Conservation (phyloP, 257 asterid genomes). For the Jacaranda copaia region DNA sequence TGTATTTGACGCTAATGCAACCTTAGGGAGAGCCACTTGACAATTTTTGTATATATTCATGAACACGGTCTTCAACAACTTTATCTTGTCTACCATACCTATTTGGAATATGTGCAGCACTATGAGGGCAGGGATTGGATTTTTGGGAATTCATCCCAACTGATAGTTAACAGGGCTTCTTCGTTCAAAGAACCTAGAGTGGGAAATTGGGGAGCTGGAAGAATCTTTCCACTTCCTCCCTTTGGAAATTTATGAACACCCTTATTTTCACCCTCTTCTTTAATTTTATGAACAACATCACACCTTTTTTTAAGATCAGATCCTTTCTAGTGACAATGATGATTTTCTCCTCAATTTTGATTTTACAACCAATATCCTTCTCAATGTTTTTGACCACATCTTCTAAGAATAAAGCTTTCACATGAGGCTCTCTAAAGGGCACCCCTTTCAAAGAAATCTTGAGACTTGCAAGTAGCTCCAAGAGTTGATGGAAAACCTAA, state of each 20-base stretch:
- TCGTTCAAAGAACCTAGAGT: conserved; percentile 78
- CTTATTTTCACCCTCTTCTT: conserved; percentile 73
- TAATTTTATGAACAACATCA: conserved; percentile 88
- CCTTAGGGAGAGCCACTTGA: conserved; percentile 85
- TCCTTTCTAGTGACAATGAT: conserved; percentile 97
- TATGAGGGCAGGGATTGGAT: conserved; percentile 71
- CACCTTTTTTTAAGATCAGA: conserved; percentile 85
- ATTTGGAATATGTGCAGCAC: conserved; percentile 54
- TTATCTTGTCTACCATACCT: conserved; percentile 76
- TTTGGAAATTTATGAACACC: conserved; percentile 61
- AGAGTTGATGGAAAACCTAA: conserved; percentile 97
- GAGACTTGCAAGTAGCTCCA: conserved; percentile 93
- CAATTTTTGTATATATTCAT: conserved; percentile 72
- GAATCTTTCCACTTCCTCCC: conserved; percentile 65
- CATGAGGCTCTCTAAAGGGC: conserved; percentile 90
- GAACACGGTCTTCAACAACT: conserved; percentile 73
- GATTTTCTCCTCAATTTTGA: conserved; percentile 90
- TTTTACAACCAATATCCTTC: conserved; percentile 91
- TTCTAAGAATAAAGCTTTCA: conserved; percentile 84
- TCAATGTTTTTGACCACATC: conserved; percentile 82
- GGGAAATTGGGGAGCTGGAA: conserved; percentile 63
- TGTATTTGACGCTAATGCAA: conserved; percentile 48
- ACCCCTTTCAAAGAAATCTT: conserved; percentile 95
- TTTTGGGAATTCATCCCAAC: conserved; percentile 68
- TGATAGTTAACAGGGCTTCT: conserved; percentile 81